Evolutionary conservation across 441 rosid species (phyloP).

Genomic region (Brassica hybrid): DNA sequence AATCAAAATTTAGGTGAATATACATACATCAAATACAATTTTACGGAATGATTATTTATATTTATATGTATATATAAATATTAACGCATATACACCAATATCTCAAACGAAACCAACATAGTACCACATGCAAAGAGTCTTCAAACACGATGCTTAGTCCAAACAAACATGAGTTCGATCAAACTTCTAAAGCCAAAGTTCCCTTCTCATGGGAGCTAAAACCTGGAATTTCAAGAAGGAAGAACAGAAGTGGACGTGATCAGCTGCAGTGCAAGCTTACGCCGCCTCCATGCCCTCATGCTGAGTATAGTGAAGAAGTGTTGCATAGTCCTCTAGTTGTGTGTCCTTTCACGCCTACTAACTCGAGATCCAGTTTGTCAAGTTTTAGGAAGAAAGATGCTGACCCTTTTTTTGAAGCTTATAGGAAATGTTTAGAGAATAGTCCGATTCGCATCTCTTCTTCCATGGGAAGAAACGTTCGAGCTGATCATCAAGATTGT

Average conservation of each 20-base stretch:
- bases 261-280: slow-evolving; percentile 27
- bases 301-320: slow-evolving; percentile 15
- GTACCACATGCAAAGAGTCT: slow-evolving; percentile 6
- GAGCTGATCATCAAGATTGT: slow-evolving; percentile 27
- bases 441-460: slow-evolving; percentile 33
- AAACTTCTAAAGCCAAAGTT: slow-evolving; percentile 37
- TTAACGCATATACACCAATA: background rate
- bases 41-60: background rate
- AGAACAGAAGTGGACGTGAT: slow-evolving; percentile 25
- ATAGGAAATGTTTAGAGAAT: slow-evolving; percentile 36
- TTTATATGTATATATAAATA: background rate
- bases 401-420: slow-evolving; percentile 45
- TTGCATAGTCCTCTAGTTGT: slow-evolving; percentile 28
- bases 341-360: slow-evolving; percentile 31
- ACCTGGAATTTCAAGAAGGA: slow-evolving; percentile 42
- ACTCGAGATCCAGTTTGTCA: slow-evolving; percentile 19
- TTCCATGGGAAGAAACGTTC: slow-evolving; percentile 26
- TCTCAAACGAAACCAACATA: slow-evolving; percentile 9
- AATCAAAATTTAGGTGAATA: slow-evolving; percentile 39
- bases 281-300: slow-evolving; percentile 38
- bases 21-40: slow-evolving; percentile 33
- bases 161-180: slow-evolving; percentile 27
- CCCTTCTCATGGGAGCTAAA: slow-evolving; percentile 43
- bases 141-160: slow-evolving; percentile 35
- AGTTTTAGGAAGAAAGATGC: slow-evolving; percentile 41